Evolutionary conservation across 208 protist genomes (phyloP), one percentile per base, ranked within the genome.

Genomic region (Balamuthia mandrillaris): DNA sequence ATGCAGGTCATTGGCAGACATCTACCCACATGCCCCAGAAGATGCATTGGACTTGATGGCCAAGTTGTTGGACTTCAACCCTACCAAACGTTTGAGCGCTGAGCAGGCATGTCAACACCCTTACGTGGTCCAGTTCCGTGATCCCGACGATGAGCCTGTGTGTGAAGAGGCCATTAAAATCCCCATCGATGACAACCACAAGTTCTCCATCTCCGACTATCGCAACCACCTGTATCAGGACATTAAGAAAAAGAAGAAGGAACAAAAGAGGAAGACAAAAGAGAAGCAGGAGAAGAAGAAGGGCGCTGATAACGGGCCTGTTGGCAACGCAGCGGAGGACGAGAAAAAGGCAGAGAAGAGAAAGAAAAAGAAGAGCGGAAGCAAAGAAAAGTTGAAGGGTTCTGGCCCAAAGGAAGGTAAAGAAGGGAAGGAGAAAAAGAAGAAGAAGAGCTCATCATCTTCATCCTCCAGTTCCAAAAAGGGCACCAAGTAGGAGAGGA

Each of bases 1-100:
- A 45, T n/a, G n/a, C 35, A 90, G 65, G 24, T 93, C 90, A 9
- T 27, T 68, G 12, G 41, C 39, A 18, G 65, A 97, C 56, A 88
- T 97, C 29, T 95, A 96, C 51, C 96, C 97, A 14, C 93, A 94
- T 49, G 97, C 96, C 31, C 92, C 94, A 0, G 84, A 93, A 12
- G 96, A 98, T 5, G 96, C 96, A 2, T 70, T 98, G 9, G 96
- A 98, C 86, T 89, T 99, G 10, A 92, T 99, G 3, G 33, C 92
- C 75, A 95, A 95, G 51, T 91, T 98, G 9, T 95, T 99, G 79
- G 92, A 96, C 85, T 99, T 98, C 88, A 98, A 98, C 86, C 97
- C 97, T 18, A 95, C 96, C 68, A 95, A 97, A 52, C 92, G 97
- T 60, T 89, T 97, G 39, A 97, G 95, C 7, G 81, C 65, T 45